Conservation (phyloP, 1,139 yeast species). For the Citeromyces hawaiiensis region DNA sequence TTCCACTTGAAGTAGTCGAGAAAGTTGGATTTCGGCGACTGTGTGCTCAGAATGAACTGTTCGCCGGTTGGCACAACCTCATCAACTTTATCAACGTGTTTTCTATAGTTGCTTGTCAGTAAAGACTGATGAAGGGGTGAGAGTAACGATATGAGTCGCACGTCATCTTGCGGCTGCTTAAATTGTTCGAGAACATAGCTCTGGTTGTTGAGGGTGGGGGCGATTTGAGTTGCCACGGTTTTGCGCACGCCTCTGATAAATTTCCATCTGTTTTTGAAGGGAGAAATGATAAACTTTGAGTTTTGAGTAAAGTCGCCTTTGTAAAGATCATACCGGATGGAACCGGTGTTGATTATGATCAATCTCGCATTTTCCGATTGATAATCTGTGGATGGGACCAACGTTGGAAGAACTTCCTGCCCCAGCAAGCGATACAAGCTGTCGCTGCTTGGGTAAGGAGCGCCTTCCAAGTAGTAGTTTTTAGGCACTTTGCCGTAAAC, state of each 20-base stretch:
- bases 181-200: slow-evolving; percentile 24
- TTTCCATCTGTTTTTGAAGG: slow-evolving; percentile 74
- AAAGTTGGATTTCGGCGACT: neutral
- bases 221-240: slow-evolving; percentile 30
- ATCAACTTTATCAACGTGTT: neutral
- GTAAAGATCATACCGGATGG: slow-evolving; percentile 77
- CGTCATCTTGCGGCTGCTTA: slow-evolving; percentile 2
- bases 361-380: slow-evolving; percentile 29
- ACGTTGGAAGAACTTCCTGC: slow-evolving; percentile 42
- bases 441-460: slow-evolving; percentile 45
- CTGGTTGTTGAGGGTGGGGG: slow-evolving; percentile 34
- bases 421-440: slow-evolving; percentile 53
- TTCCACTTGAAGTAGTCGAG: slow-evolving; percentile 5
- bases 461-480: slow-evolving; percentile 57
- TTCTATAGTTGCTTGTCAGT: neutral
- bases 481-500: slow-evolving; percentile 52
- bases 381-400: slow-evolving; percentile 13
- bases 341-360: slow-evolving; percentile 74
- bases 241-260: slow-evolving; percentile 37
- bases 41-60: slow-evolving; percentile 1
- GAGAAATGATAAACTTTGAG: slow-evolving; percentile 73
- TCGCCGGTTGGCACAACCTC: slow-evolving; percentile 1
- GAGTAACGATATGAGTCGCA: slow-evolving; percentile 7
- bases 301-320: slow-evolving; percentile 78
- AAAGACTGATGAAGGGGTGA: slow-evolving; percentile 11